Percentiles rank a stretch among this genome's conserved stretches.
These are phyloP conservation scores for Phytophthora rubi DNA, from an alignment of 352 stramenopile genomes.

Conservation along the genomic window DNA sequence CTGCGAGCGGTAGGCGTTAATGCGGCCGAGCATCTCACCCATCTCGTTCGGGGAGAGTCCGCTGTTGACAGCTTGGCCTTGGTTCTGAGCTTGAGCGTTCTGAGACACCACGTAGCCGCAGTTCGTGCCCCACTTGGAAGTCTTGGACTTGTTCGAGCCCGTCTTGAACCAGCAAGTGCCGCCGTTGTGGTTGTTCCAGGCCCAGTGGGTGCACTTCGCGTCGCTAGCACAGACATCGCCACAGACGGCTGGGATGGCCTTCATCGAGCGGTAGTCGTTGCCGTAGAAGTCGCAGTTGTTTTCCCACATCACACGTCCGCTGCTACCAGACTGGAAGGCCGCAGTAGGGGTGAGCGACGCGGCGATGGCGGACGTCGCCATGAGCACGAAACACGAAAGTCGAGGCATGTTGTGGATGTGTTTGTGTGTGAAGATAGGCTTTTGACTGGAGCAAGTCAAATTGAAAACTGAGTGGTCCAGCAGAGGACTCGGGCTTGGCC, in stretches of 20 bases:
- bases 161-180: slow-evolving; percentile 54
- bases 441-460: slow-evolving; percentile 24
- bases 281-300: slow-evolving; percentile 47
- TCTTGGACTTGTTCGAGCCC: slow-evolving; percentile 24
- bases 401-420: slow-evolving; percentile 3
- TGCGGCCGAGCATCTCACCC: slow-evolving; percentile 48
- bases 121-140: slow-evolving; percentile 33
- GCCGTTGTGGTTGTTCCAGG: slow-evolving; percentile 45
- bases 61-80: slow-evolving; percentile 29
- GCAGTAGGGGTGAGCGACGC: slow-evolving; percentile 1
- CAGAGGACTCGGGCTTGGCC: neutral
- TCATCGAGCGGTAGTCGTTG: slow-evolving; percentile 35
- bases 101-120: slow-evolving; percentile 48
- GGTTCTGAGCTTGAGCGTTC: slow-evolving; percentile 19
- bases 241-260: slow-evolving; percentile 38
- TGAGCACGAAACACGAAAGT: slow-evolving; percentile 9
- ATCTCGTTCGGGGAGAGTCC: slow-evolving; percentile 39
- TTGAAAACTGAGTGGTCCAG: slow-evolving; percentile 14
- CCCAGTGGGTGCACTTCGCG: slow-evolving; percentile 43
- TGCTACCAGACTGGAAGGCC: slow-evolving; percentile 26
- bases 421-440: slow-evolving; percentile 1
- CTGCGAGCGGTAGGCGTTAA: slow-evolving; percentile 56
- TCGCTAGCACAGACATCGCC: slow-evolving; percentile 41
- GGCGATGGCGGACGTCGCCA: slow-evolving; percentile 20
- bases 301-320: slow-evolving; percentile 44